Percentiles rank a stretch among this genome's conserved stretches.
phyloP scores from a whole-genome alignment of 257 asterid genomes.

The Fraxinus excelsior region DNA sequence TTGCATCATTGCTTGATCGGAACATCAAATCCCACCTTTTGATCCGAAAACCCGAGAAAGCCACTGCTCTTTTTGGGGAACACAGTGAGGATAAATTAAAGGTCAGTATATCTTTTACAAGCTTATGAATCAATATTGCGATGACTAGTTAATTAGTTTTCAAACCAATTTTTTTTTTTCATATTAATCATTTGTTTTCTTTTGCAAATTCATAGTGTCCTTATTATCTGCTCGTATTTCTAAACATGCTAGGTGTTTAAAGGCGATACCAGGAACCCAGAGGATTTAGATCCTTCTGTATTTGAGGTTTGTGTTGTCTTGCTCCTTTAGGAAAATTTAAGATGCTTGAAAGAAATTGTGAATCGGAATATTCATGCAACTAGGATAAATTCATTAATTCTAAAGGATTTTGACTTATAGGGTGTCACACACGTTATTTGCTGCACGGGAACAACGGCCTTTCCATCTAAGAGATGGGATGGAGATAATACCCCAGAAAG shows the following conservation, averaged over 20 bases:
- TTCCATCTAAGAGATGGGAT: constrained; percentile 95
- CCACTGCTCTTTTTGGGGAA: constrained; percentile 70
- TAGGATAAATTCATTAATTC: constrained; percentile 11
- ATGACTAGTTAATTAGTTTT: background rate
- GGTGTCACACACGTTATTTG: constrained; percentile 90
- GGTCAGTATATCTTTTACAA: constrained; percentile 42
- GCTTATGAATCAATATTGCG: background rate
- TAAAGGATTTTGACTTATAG: constrained; percentile 36
- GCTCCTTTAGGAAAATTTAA: constrained; percentile 10
- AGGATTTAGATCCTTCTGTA: constrained; percentile 67
- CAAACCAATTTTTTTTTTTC: background rate
- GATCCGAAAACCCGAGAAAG: constrained; percentile 77
- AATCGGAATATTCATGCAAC: background rate
- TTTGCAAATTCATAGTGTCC: constrained; percentile 24
- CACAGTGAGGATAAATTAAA: constrained; percentile 71
- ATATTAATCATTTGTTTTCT: background rate
- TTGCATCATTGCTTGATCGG: constrained; percentile 78
- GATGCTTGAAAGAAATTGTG: constrained; percentile 20
- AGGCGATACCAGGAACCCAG: constrained; percentile 80
- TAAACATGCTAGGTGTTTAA: constrained; percentile 61
- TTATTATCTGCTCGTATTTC: constrained; percentile 28
- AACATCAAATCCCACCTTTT: constrained; percentile 67
- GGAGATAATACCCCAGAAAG: constrained; percentile 97
- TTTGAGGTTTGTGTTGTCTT: constrained; percentile 65
- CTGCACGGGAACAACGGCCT: constrained; percentile 97